phyloP scores from a whole-genome alignment of 1,284 basidiomycete genomes.

The Malassezia equina region DNA sequence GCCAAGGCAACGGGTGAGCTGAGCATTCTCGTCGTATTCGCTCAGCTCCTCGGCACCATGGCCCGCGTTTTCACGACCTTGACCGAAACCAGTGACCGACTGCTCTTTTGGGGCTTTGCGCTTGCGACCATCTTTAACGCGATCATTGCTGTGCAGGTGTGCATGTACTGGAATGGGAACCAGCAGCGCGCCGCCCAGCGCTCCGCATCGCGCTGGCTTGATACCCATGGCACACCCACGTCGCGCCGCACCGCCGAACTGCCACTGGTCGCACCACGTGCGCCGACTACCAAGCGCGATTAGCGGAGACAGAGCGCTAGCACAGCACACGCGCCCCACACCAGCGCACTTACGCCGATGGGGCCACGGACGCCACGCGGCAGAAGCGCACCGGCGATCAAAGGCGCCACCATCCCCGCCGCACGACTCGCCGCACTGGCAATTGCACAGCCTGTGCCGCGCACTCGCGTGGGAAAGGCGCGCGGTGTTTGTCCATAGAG shows the following conservation, averaged over 20 bases:
- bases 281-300: slow-evolving; percentile 9
- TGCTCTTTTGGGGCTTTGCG: slow-evolving; percentile 44
- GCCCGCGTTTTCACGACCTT: slow-evolving; percentile 45
- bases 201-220: slow-evolving; percentile 11
- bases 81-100: slow-evolving; percentile 44
- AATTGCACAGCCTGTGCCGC: slow-evolving; percentile 36
- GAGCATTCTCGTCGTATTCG: slow-evolving; percentile 44
- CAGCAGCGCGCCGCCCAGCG: not conserved
- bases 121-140: slow-evolving; percentile 46
- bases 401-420: slow-evolving; percentile 38
- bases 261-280: not conserved
- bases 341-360: slow-evolving; percentile 18
- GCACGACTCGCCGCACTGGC: slow-evolving; percentile 38
- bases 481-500: slow-evolving; percentile 44
- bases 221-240: not conserved
- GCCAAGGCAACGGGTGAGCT: slow-evolving; percentile 41
- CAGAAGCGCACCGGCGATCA: slow-evolving; percentile 31
- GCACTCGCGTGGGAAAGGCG: slow-evolving; percentile 33
- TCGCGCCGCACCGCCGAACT: not conserved
- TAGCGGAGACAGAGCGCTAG: slow-evolving; percentile 2
- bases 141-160: slow-evolving; percentile 38
- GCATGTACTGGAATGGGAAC: slow-evolving; percentile 40
- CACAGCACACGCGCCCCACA: slow-evolving; percentile 18
- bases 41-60: slow-evolving; percentile 41
- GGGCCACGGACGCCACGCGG: slow-evolving; percentile 19